These are phyloP conservation scores for Cnidoscolus chayamansa DNA, from an alignment of 441 rosid species.

Conservation along the genomic window DNA sequence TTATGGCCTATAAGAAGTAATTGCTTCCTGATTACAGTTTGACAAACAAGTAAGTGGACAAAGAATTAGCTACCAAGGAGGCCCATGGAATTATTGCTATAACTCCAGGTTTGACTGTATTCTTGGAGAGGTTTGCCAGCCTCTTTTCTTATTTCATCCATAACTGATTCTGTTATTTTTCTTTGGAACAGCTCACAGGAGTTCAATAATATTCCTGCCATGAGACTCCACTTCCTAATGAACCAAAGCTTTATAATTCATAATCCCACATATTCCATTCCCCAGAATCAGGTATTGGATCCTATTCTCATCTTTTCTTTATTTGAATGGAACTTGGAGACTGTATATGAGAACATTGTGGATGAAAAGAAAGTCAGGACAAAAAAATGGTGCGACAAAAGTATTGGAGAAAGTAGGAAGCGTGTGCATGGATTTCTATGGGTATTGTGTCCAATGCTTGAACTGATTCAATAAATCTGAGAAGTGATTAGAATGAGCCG, in stretches of 20 bases:
- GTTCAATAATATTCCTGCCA: slow-evolving; percentile 22
- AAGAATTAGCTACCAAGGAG: slow-evolving; percentile 26
- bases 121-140: slow-evolving; percentile 1
- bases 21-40: slow-evolving; percentile 27
- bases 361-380: neutral
- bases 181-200: slow-evolving; percentile 25
- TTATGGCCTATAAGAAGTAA: neutral
- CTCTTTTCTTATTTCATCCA: neutral
- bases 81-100: slow-evolving; percentile 34
- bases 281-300: slow-evolving; percentile 24
- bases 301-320: neutral
- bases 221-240: slow-evolving; percentile 22
- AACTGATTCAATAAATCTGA: neutral
- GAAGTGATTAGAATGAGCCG: neutral
- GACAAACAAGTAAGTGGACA: slow-evolving; percentile 30
- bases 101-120: slow-evolving; percentile 33
- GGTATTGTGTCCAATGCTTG: neutral
- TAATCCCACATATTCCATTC: slow-evolving; percentile 25
- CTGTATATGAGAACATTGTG: neutral
- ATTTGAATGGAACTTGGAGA: slow-evolving; percentile 4
- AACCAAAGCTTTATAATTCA: slow-evolving; percentile 33
- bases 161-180: slow-evolving; percentile 12
- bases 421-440: neutral
- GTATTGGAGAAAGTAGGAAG: neutral
- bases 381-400: no score